These are phyloP conservation scores for Nicotiana attenuata DNA, from an alignment of 257 asterid species.

Conservation along the genomic window DNA sequence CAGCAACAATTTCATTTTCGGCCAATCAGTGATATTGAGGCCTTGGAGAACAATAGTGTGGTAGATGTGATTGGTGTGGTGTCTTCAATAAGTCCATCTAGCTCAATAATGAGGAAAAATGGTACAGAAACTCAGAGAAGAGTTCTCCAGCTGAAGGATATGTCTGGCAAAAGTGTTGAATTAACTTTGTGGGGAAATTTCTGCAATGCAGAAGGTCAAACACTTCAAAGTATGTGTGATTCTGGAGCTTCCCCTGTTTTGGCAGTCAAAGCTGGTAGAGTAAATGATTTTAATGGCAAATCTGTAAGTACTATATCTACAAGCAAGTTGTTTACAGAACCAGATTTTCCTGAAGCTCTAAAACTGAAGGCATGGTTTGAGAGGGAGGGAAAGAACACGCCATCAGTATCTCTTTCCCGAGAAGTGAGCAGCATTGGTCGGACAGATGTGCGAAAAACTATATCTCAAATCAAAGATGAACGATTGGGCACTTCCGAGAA, in stretches of 20 bases:
- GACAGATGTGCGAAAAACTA: slow-evolving; percentile 61
- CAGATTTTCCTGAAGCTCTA: slow-evolving; percentile 80
- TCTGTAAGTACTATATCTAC: slow-evolving; percentile 63
- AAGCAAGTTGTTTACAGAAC: slow-evolving; percentile 69
- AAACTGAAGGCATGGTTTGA: slow-evolving; percentile 65
- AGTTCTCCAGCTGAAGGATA: slow-evolving; percentile 75
- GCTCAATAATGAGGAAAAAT: slow-evolving; percentile 74
- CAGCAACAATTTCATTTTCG: slow-evolving; percentile 76
- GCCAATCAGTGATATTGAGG: slow-evolving; percentile 65
- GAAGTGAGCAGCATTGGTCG: slow-evolving; percentile 40
- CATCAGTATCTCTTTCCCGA: slow-evolving; percentile 62
- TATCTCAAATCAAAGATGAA: slow-evolving; percentile 88
- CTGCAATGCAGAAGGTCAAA: slow-evolving; percentile 79
- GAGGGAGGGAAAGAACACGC: slow-evolving; percentile 56
- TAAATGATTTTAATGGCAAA: slow-evolving; percentile 82
- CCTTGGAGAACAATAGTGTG: slow-evolving; percentile 53
- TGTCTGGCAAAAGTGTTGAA: slow-evolving; percentile 92
- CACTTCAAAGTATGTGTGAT: slow-evolving; percentile 69
- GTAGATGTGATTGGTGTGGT: slow-evolving; percentile 81
- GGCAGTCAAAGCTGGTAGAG: slow-evolving; percentile 79
- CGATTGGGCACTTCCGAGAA: slow-evolving; percentile 79
- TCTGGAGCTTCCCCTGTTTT: slow-evolving; percentile 71
- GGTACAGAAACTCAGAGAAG: slow-evolving; percentile 79
- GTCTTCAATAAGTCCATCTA: slow-evolving; percentile 59
- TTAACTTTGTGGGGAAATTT: slow-evolving; percentile 89